phyloP scores from a whole-genome alignment of 371 early-diverging fungal genomes.

The Mortierella sp. region DNA sequence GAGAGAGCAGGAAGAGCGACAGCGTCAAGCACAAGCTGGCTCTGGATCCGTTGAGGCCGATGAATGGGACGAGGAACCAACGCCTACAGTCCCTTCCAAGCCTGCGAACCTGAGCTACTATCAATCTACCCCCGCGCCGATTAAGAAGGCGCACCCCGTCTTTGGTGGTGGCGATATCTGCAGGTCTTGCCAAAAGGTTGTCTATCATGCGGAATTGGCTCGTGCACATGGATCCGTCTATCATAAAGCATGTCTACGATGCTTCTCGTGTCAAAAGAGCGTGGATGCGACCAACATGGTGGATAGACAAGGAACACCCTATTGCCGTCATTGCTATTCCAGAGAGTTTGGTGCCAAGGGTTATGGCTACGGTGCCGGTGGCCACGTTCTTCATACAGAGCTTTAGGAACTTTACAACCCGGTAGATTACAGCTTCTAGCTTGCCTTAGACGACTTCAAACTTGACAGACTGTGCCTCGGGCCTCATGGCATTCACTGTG shows the following conservation, averaged over 20 bases:
- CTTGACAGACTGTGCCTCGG: constrained; percentile 36
- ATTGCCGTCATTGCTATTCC: constrained; percentile 41
- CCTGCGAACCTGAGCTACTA: constrained; percentile 35
- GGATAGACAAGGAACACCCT: constrained; percentile 38
- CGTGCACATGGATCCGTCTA: constrained; percentile 39
- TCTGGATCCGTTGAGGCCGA: constrained; percentile 8
- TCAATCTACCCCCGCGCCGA: constrained; percentile 32
- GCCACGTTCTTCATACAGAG: constrained; percentile 43
- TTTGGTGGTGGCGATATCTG: constrained; percentile 51
- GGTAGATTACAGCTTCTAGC: too few relatives aligned
- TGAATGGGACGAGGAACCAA: constrained; percentile 55
- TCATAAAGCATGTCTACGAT: constrained; percentile 47
- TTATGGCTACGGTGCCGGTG: constrained; percentile 45
- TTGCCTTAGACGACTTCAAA: constrained; percentile 25
- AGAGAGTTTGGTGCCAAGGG: constrained; percentile 48
- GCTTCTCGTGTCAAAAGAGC: constrained; percentile 46
- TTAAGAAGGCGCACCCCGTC: constrained; percentile 21
- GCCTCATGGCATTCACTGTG: constrained; percentile 58
- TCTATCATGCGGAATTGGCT: constrained; percentile 48
- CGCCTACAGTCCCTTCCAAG: constrained; percentile 36
- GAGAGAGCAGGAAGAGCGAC: constrained; percentile 35
- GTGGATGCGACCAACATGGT: constrained; percentile 48
- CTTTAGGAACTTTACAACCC: constrained; percentile 23
- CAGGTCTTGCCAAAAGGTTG: constrained; percentile 44
- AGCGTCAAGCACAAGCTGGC: constrained; percentile 4